Evolutionary conservation across 2,329 filamentous ascomycete genomes (phyloP), one percentile per base, ranked within the genome.

Genomic region (Zymoseptoria brevis): DNA sequence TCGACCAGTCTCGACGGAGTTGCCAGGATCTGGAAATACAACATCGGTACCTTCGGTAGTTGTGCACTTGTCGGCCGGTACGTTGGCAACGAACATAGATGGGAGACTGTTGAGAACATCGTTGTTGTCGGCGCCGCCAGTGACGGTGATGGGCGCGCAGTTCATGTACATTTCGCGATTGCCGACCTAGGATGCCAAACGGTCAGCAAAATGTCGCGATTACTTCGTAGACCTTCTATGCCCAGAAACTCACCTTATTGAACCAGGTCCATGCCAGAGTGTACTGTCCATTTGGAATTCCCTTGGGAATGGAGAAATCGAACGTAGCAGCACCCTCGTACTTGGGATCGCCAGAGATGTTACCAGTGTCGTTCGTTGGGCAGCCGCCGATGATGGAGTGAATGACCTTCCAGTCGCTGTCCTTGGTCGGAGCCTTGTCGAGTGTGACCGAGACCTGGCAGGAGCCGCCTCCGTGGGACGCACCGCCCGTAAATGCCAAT

Each of bases 161-260:
- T 96, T 94, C 91, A 96, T 96, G 81, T 97, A 97, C 82, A 96
- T 89, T 72, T 97, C 93, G 1, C 91, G 85, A 76, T 96, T 93
- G 4, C 93, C 21, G 21, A 22, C 21, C 21, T 22, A 22, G 21
- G 21, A 22, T 22, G 21, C 21, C 21, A 22, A 22, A 22, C 21
- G 21, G 21, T 22, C 4, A 22, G 21, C 21, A 2, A 22, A 22
- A 22, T 22, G 21, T 22, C 21, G 21, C 21, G 21, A 22, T 22
- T 22, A 22, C 21, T 22, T 22, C 21, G 21, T 22, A 22, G 21
- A 22, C 21, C 22, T 24, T 22, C 21, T 22, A 24, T 5, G 21
- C 22, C 5, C 4, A 4, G 92, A 4, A 96, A 26, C 92, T 91
- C 3, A 95, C 73, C 62, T 87, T 85, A 72, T 96, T 96, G 78